A percentile compares a stretch with the other conserved stretches of the same genome.
Evolutionary conservation across 2,329 filamentous ascomycete genomes (phyloP).

Genomic region (Nigrograna mackinnonii): DNA sequence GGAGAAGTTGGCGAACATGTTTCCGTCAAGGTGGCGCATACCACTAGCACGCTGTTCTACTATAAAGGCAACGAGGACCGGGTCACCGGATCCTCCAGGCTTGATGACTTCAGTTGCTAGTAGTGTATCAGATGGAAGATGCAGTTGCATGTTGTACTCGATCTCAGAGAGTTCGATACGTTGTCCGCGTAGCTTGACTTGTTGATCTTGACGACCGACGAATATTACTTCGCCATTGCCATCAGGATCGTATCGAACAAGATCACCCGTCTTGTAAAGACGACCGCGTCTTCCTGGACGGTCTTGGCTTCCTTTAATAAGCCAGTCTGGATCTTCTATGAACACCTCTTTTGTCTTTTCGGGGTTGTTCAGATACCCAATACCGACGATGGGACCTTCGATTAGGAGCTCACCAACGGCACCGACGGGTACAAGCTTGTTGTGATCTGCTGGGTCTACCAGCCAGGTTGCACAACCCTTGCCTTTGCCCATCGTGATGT

Average conservation of each 20-base stretch:
- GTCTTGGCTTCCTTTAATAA: conserved; percentile 64
- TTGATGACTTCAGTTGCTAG: conserved; percentile 56
- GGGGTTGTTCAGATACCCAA: conserved; percentile 40
- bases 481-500: conserved; percentile 42
- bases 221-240: conserved; percentile 38
- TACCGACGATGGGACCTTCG: conserved; percentile 57
- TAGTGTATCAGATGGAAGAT: conserved; percentile 38
- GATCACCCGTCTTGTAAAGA: conserved; percentile 37
- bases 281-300: conserved; percentile 55
- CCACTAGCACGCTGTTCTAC: conserved; percentile 32
- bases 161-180: conserved; percentile 43
- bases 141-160: conserved; percentile 45
- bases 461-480: conserved; percentile 44
- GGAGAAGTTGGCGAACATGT: conserved; percentile 34
- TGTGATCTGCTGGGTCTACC: conserved; percentile 42
- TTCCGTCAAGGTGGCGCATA: conserved; percentile 32
- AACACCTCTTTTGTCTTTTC: conserved; percentile 41
- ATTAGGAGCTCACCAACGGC: conserved; percentile 59
- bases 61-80: conserved; percentile 38
- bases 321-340: conserved; percentile 58
- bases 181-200: conserved; percentile 47
- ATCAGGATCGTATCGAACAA: conserved; percentile 55
- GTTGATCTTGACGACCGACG: conserved; percentile 40
- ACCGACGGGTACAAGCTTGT: conserved; percentile 43
- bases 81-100: conserved; percentile 31